A percentile compares a stretch with the other conserved stretches of the same genome.
phyloP scores from a whole-genome alignment of 495 filamentous ascomycete genomes.

The Lindgomyces ingoldianus region DNA sequence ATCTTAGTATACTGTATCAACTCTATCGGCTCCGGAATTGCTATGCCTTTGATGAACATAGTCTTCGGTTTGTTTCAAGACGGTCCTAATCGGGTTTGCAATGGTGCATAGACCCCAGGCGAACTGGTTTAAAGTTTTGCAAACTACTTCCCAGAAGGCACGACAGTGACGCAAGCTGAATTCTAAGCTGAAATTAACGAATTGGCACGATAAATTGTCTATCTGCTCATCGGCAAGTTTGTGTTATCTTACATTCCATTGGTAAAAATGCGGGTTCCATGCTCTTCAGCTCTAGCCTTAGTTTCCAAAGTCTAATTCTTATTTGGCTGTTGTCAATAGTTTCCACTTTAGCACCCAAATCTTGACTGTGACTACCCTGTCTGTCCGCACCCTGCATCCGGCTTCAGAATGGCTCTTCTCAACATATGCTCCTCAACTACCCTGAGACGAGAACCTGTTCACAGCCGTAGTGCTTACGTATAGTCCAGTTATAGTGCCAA shows the following conservation, averaged over 20 bases:
- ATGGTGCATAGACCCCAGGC: slow-evolving; percentile 8
- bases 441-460: too few species aligned
- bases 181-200: slow-evolving; percentile 31
- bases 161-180: slow-evolving; percentile 29
- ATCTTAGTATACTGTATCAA: slow-evolving; percentile 22
- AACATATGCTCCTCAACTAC: too few species aligned
- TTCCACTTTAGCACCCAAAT: too few species aligned
- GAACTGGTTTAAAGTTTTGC: slow-evolving; percentile 33
- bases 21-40: slow-evolving; percentile 39
- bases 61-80: slow-evolving; percentile 39
- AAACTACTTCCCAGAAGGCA: slow-evolving; percentile 30
- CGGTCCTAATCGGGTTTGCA: neutral
- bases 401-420: too few species aligned
- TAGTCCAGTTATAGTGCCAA: too few species aligned
- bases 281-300: slow-evolving; percentile 10
- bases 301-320: too few species aligned
- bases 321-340: too few species aligned
- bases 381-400: too few species aligned
- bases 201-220: slow-evolving; percentile 60
- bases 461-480: too few species aligned
- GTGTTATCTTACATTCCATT: slow-evolving; percentile 58
- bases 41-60: slow-evolving; percentile 37
- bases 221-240: slow-evolving; percentile 64
- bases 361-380: too few species aligned
- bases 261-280: slow-evolving; percentile 42